phyloP scores from a whole-genome alignment of 805 yeast species.

The Sugiyamaella chiloensis region DNA sequence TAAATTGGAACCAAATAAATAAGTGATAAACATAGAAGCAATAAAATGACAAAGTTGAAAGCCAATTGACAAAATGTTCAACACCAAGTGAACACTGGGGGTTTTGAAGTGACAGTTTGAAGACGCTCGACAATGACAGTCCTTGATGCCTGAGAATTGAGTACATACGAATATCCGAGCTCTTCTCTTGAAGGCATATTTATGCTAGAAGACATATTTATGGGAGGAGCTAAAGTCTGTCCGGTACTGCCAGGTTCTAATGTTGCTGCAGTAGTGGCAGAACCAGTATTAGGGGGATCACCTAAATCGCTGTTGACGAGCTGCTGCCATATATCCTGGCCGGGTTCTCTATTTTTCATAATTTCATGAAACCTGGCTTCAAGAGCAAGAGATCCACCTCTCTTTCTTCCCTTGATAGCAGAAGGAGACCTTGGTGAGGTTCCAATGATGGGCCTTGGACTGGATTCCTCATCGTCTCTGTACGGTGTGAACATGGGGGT shows the following conservation, averaged over 20 bases:
- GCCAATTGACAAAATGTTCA: conserved; percentile 27
- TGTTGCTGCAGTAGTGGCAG: no score
- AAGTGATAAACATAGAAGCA: no score
- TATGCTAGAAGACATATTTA: background rate
- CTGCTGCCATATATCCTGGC: conserved; percentile 11
- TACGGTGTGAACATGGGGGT: conserved; percentile 32
- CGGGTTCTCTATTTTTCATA: conserved; percentile 4
- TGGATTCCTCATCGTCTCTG: background rate
- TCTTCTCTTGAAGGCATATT: no score
- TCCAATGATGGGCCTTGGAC: background rate
- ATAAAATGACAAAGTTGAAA: no score
- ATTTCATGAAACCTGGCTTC: conserved; percentile 18
- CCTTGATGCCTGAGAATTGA: conserved; percentile 33
- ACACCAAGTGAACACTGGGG: conserved; percentile 71
- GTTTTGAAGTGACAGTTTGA: conserved; percentile 50
- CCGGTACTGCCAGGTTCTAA: background rate
- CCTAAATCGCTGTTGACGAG: conserved; percentile 13
- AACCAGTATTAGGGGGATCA: background rate
- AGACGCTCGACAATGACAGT: conserved; percentile 59
- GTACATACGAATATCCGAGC: conserved; percentile 26
- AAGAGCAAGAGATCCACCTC: conserved; percentile 21
- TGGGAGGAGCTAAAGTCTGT: background rate
- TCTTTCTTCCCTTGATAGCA: conserved; percentile 7
- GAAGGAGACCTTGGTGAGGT: background rate
- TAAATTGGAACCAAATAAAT: no score